These are phyloP conservation scores for Lupinus albus DNA, from an alignment of 306 rosid genomes.

Conservation along the genomic window DNA sequence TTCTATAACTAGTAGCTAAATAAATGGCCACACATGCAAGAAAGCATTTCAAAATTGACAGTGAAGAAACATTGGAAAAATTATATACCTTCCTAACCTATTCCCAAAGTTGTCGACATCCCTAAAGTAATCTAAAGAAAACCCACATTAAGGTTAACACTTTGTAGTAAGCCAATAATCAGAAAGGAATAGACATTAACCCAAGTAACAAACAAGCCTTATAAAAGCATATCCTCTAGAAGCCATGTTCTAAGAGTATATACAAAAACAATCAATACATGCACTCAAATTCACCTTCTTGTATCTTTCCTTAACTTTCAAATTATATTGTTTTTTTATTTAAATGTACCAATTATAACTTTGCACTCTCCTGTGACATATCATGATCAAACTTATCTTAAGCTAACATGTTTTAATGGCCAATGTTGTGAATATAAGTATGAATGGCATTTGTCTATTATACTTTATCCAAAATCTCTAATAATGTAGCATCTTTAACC, in stretches of 20 bases:
- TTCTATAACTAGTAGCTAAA: too few species aligned
- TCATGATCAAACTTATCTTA: constrained; percentile 44
- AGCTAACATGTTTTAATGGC: constrained; percentile 46
- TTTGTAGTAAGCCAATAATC: constrained; percentile 34
- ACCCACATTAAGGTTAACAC: constrained; percentile 8
- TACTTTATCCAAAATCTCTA: constrained; percentile 47
- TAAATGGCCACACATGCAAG: constrained; percentile 30
- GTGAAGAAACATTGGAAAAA: constrained; percentile 32
- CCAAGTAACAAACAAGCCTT: constrained; percentile 72
- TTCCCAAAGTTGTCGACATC: constrained; percentile 40
- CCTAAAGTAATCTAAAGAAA: too few species aligned
- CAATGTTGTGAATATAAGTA: too few species aligned
- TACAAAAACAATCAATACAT: constrained; percentile 56
- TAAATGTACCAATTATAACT: constrained; percentile 59
- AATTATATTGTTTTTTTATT: constrained; percentile 57
- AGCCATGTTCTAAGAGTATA: constrained; percentile 79
- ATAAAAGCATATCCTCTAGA: constrained; percentile 53
- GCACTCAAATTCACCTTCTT: constrained; percentile 50
- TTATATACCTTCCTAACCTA: constrained; percentile 32
- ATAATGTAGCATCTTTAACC: constrained; percentile 40
- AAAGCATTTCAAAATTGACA: constrained; percentile 19
- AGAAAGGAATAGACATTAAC: constrained; percentile 69
- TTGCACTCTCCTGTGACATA: constrained; percentile 43
- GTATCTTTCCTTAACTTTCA: constrained; percentile 56
- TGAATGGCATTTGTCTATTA: constrained; percentile 35